Conservation (phyloP, 2,329 filamentous ascomycete species). For the Dissoconium aciculare region DNA sequence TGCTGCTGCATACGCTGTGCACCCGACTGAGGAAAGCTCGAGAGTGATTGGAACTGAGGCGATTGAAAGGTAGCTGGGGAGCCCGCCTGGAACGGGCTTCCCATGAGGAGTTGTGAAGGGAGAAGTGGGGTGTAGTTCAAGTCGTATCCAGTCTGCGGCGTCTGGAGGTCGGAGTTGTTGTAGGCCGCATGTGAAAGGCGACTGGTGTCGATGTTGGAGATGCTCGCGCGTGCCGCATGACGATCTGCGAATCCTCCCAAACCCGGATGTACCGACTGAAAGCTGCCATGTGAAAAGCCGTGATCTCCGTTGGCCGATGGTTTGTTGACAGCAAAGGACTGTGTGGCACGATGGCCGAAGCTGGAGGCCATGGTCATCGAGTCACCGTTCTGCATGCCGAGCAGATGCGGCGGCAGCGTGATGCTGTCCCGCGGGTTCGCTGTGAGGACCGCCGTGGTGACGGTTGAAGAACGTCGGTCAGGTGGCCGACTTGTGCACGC, state of each 20-base stretch:
- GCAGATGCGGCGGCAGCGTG: constrained; percentile 68
- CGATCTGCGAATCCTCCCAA: constrained; percentile 72
- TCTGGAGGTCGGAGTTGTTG: constrained; percentile 53
- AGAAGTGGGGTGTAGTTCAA: constrained; percentile 98
- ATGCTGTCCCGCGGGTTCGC: constrained; percentile 66
- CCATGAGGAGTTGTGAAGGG: constrained; percentile 83
- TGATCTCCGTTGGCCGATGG: constrained; percentile 57
- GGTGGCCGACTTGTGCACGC: constrained; percentile 9
- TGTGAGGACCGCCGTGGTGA: constrained; percentile 73
- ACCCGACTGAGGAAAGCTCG: constrained; percentile 54
- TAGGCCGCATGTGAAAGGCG: constrained; percentile 36
- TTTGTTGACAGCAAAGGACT: constrained; percentile 59
- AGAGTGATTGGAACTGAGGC: constrained; percentile 78
- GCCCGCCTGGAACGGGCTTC: constrained; percentile 91
- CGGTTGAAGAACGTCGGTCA: constrained; percentile 12
- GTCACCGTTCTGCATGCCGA: constrained; percentile 84
- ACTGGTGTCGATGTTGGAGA: constrained; percentile 85
- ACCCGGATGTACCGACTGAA: constrained; percentile 60
- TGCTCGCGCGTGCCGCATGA: constrained; percentile 58
- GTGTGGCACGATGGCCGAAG: constrained; percentile 36
- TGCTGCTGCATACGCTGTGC: constrained; percentile 31
- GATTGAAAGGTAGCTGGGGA: constrained; percentile 81
- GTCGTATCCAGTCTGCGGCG: constrained; percentile 77
- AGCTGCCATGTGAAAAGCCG: constrained; percentile 85
- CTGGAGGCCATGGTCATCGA: constrained; percentile 44